Evolutionary conservation across 169 alveolate species (phyloP).

Genomic region (Plasmodium inui): DNA sequence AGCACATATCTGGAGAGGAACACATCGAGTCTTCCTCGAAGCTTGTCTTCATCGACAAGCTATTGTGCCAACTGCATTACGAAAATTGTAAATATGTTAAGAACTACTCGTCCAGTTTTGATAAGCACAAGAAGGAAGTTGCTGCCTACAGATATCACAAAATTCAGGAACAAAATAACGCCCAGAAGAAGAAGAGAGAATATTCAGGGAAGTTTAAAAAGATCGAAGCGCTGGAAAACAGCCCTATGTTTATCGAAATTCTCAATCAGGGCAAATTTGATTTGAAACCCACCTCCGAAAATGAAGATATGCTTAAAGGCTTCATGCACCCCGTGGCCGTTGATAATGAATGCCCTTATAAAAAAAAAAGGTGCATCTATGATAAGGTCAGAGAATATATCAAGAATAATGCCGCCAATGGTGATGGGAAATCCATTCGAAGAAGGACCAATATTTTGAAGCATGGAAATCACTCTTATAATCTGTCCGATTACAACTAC

Average conservation of each 20-base stretch:
- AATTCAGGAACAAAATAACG: slow-evolving; percentile 62
- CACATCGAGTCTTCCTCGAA: slow-evolving; percentile 90
- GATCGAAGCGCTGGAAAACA: slow-evolving; percentile 59
- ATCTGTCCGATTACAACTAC: neutral
- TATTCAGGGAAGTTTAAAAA: slow-evolving; percentile 71
- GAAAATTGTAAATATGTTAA: slow-evolving; percentile 87
- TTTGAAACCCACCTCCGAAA: slow-evolving; percentile 65
- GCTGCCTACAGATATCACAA: slow-evolving; percentile 49
- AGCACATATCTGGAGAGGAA: slow-evolving; percentile 84
- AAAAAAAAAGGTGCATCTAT: slow-evolving; percentile 73
- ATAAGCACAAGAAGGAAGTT: slow-evolving; percentile 74
- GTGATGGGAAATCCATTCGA: slow-evolving; percentile 38
- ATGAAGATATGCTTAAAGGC: slow-evolving; percentile 63
- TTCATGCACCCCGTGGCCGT: slow-evolving; percentile 67
- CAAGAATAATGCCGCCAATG: slow-evolving; percentile 18
- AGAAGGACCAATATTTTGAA: slow-evolving; percentile 5
- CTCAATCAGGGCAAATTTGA: slow-evolving; percentile 63
- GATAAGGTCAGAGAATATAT: slow-evolving; percentile 67
- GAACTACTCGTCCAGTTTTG: slow-evolving; percentile 43
- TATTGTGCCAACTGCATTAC: slow-evolving; percentile 89
- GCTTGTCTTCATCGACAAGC: slow-evolving; percentile 90
- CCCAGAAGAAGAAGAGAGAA: slow-evolving; percentile 60
- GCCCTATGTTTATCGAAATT: slow-evolving; percentile 70
- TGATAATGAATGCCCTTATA: slow-evolving; percentile 77
- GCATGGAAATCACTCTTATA: neutral